Evolutionary conservation across 805 yeast genomes (phyloP).

Genomic region (Ogataea angusta): DNA sequence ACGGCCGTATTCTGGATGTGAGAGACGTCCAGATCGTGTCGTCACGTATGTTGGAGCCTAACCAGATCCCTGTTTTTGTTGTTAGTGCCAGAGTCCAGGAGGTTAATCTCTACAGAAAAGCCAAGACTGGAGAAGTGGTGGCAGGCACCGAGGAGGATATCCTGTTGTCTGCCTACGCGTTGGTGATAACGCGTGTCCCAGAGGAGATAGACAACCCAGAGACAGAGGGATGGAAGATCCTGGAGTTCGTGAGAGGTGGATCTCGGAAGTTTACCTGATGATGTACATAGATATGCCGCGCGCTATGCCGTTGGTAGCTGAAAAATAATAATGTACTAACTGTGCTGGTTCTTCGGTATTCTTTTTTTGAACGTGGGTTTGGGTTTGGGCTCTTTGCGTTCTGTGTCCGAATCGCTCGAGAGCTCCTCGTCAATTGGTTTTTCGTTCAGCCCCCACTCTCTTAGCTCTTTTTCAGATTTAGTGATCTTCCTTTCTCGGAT

Average conservation of each 20-base stretch:
- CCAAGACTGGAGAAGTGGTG: constrained; percentile 88
- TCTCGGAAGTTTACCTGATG: constrained; percentile 70
- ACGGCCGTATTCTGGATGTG: constrained; percentile 87
- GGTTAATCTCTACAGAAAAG: constrained; percentile 80
- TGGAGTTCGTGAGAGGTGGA: constrained; percentile 92
- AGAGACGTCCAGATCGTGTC: constrained; percentile 92
- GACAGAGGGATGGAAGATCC: constrained; percentile 96
- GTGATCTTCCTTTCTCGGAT: constrained; percentile 2
- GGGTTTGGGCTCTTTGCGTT: constrained; percentile 7
- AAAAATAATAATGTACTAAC: constrained; percentile 5
- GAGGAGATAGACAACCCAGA: constrained; percentile 86
- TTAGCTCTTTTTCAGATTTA: constrained; percentile 20
- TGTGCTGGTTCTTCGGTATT: constrained; percentile 3
- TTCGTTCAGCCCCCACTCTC: constrained; percentile 26
- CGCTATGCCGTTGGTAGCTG: constrained; percentile 1
- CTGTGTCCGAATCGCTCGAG: constrained; percentile 8
- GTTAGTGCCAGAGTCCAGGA: constrained; percentile 97
- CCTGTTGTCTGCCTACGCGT: constrained; percentile 88
- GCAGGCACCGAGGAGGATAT: constrained; percentile 96
- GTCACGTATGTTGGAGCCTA: constrained; percentile 84
- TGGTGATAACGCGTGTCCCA: constrained; percentile 91
- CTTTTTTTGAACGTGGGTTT: constrained; percentile 22
- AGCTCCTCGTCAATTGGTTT: constrained; percentile 15
- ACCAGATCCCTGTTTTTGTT: constrained; percentile 88
- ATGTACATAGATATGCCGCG: constrained; percentile 5